Evolutionary conservation across 1,139 yeast species (phyloP).

Genomic region (Torulaspora globosa): DNA sequence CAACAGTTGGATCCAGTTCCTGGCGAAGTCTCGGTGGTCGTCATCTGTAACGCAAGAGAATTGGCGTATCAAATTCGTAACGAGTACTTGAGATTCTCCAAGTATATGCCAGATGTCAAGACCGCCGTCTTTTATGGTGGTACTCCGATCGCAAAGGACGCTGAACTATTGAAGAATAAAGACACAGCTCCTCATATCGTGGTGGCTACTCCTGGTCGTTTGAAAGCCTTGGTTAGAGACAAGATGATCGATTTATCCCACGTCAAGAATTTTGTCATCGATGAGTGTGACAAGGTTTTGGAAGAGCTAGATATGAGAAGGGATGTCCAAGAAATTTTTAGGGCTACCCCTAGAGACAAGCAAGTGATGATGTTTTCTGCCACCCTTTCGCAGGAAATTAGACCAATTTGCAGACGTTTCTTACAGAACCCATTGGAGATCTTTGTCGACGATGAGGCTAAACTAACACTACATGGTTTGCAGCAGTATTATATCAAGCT

Average conservation of each 20-base stretch:
- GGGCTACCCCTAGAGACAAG: conserved; percentile 96
- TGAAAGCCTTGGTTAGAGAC: conserved; percentile 89
- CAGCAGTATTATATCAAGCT: conserved; percentile 94
- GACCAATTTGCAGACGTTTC: conserved; percentile 96
- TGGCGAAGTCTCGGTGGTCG: conserved; percentile 92
- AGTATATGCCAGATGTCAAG: conserved; percentile 96
- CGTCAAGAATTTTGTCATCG: conserved; percentile 92
- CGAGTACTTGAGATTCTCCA: conserved; percentile 95
- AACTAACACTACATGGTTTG: conserved; percentile 94
- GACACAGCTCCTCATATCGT: conserved; percentile 95
- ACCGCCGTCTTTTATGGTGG: conserved; percentile 98
- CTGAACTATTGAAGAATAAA: conserved; percentile 83
- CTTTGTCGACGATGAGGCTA: conserved; percentile 96
- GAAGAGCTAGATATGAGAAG: conserved; percentile 94
- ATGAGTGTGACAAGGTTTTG: conserved; percentile 97
- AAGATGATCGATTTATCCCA: conserved; percentile 82
- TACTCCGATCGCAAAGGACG: conserved; percentile 79
- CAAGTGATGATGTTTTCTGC: conserved; percentile 99
- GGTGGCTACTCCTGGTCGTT: conserved; percentile 98
- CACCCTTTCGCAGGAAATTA: conserved; percentile 87
- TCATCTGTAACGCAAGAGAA: conserved; percentile 97
- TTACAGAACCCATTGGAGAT: conserved; percentile 98
- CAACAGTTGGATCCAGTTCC: conserved; percentile 97
- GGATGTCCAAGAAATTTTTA: conserved; percentile 96
- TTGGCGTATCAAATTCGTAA: conserved; percentile 97